phyloP scores from a whole-genome alignment of 148 eudicot species.

The Diospyros lotus region DNA sequence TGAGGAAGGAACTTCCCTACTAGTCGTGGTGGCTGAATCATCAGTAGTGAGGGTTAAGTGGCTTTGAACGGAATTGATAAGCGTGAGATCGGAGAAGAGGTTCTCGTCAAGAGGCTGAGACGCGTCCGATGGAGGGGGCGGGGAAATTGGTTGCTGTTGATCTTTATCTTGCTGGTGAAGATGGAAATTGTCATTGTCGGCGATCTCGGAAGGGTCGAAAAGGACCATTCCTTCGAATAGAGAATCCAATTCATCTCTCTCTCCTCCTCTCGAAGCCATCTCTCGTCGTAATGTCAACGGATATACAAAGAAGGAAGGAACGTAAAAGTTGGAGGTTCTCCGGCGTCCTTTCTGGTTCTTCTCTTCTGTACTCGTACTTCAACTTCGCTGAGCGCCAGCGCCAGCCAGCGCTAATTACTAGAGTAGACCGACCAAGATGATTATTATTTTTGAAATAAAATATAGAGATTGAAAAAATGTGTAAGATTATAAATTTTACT shows the following conservation, averaged over 20 bases:
- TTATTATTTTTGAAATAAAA: too few relatives aligned
- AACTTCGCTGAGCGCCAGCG: too few relatives aligned
- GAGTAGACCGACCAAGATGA: too few relatives aligned
- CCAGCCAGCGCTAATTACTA: too few relatives aligned
- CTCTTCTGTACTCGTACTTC: too few relatives aligned
- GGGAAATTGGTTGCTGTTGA: constrained; percentile 2
- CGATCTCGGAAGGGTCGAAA: constrained; percentile 42
- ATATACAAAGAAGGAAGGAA: too few relatives aligned
- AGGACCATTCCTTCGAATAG: constrained; percentile 80
- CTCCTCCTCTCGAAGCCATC: constrained; percentile 23
- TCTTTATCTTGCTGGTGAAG: constrained; percentile 6
- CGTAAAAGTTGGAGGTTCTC: too few relatives aligned
- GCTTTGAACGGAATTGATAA: constrained; percentile 31
- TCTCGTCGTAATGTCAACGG: background rate
- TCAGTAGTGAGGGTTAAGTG: background rate
- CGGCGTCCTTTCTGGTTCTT: too few relatives aligned
- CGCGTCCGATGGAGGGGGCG: constrained; percentile 12
- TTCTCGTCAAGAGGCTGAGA: constrained; percentile 72
- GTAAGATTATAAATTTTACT: too few relatives aligned
- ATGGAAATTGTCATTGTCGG: constrained; percentile 15
- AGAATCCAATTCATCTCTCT: constrained; percentile 55
- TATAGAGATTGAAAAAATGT: too few relatives aligned
- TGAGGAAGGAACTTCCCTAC: constrained; percentile 10
- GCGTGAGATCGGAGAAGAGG: constrained; percentile 72
- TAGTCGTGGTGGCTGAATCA: background rate